These are phyloP conservation scores for Leishmania arabica DNA, from an alignment of 208 protist genomes.

Conservation along the genomic window DNA sequence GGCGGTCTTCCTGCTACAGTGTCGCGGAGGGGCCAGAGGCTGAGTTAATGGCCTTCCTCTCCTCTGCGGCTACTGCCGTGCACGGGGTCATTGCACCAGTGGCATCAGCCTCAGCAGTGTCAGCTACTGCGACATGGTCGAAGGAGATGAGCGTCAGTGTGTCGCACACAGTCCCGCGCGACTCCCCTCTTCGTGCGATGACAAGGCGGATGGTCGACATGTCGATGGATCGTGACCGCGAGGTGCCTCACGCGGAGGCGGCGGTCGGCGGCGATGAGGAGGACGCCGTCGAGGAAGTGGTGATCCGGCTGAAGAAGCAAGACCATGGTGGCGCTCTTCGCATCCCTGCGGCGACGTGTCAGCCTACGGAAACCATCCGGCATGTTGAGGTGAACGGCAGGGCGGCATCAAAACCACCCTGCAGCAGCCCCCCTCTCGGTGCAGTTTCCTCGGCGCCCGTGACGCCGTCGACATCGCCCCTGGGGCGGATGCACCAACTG, in stretches of 20 bases:
- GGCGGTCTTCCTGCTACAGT: not conserved
- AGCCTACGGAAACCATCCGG: not conserved
- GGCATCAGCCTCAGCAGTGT: not conserved
- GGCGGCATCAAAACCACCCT: not conserved
- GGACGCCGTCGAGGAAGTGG: slow-evolving; percentile 6
- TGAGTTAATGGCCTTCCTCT: no score
- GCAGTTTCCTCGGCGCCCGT: not conserved
- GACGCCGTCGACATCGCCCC: no score
- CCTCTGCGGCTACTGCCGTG: not conserved
- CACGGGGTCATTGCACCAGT: not conserved
- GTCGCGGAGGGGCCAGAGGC: not conserved
- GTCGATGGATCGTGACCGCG: not conserved
- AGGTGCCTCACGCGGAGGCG: not conserved
- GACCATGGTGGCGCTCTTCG: not conserved
- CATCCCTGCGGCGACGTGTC: not conserved
- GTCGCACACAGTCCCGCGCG: not conserved
- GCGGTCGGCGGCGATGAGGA: not conserved
- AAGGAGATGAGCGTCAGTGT: not conserved
- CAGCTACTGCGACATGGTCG: not conserved
- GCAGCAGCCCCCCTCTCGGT: not conserved
- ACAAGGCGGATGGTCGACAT: not conserved
- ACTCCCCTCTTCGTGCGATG: not conserved
- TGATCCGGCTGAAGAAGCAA: not conserved
- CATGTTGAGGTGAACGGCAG: not conserved
- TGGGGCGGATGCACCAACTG: not conserved